A percentile compares a stretch with the other conserved stretches of the same genome.
Conservation (phyloP, 805 yeast species). For the Deakozyma indianensis region DNA sequence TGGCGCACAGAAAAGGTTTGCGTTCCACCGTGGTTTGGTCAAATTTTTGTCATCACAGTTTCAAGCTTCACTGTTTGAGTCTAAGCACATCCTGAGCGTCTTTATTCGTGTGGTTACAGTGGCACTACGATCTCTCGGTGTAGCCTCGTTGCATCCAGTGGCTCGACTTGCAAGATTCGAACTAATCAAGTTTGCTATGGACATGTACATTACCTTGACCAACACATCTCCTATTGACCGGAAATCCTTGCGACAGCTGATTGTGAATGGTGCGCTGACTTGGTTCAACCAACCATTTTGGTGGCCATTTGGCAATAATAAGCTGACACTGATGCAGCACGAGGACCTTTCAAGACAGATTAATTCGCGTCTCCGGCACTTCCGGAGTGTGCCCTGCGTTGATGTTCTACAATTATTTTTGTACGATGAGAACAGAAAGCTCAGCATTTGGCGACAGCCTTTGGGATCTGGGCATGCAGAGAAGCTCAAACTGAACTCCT, state of each 20-base stretch:
- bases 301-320: slow-evolving; percentile 80
- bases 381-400: slow-evolving; percentile 6
- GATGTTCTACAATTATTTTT: slow-evolving; percentile 46
- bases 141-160: slow-evolving; percentile 72
- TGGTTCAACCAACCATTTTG: slow-evolving; percentile 59
- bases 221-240: neutral
- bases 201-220: slow-evolving; percentile 37
- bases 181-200: slow-evolving; percentile 51
- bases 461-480: slow-evolving; percentile 16
- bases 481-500: slow-evolving; percentile 6
- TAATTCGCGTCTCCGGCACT: slow-evolving; percentile 19
- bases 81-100: slow-evolving; percentile 52
- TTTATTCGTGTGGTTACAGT: slow-evolving; percentile 41
- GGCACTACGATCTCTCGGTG: slow-evolving; percentile 34
- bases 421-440: slow-evolving; percentile 57
- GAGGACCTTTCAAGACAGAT: slow-evolving; percentile 37
- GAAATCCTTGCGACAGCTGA: slow-evolving; percentile 31
- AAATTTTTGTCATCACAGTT: slow-evolving; percentile 60
- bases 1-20: slow-evolving; percentile 32
- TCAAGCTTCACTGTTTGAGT: slow-evolving; percentile 62
- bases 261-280: slow-evolving; percentile 53
- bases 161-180: slow-evolving; percentile 66
- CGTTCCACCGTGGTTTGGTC: slow-evolving; percentile 59
- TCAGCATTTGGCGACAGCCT: slow-evolving; percentile 68
- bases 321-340: slow-evolving; percentile 57